Conservation (phyloP, 805 yeast genomes). For the Ascoidea asiatica region DNA sequence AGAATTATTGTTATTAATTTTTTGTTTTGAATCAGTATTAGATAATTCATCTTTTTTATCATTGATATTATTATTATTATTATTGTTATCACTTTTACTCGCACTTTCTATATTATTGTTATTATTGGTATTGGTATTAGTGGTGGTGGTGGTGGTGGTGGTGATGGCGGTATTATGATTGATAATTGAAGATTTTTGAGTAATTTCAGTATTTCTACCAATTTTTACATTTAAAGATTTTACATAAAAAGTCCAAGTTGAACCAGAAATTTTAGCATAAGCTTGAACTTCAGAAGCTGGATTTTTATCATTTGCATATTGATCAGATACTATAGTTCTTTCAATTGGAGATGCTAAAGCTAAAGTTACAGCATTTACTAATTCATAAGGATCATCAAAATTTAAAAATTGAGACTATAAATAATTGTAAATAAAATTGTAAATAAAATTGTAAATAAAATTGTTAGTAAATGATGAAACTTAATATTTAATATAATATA, state of each 20-base stretch:
- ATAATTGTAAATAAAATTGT: no score
- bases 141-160: no score
- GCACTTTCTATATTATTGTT: no score
- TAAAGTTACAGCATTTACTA: conserved; percentile 64
- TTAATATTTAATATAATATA: no score
- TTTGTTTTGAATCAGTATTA: no score
- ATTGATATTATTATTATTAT: no score
- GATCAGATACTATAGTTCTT: conserved; percentile 58
- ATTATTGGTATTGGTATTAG: conserved; percentile 1
- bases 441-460: no score
- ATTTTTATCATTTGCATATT: conserved; percentile 61
- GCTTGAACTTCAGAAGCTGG: conserved; percentile 77
- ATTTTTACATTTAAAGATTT: conserved; percentile 61
- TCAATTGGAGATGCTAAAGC: conserved; percentile 51
- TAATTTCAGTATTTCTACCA: conserved; percentile 63
- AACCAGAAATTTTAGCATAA: conserved; percentile 90
- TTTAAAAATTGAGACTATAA: no score
- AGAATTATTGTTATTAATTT: neutral
- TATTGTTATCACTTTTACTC: neutral
- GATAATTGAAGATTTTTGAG: conserved; percentile 13
- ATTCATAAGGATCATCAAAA: conserved; percentile 47
- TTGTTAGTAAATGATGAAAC: no score
- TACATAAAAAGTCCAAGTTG: conserved; percentile 89
- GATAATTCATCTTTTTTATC: no score
- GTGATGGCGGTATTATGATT: no score